A percentile compares a stretch with the other conserved stretches of the same genome.
Conservation (phyloP, 768 basidiomycete species). For the Lentinula edodes region DNA sequence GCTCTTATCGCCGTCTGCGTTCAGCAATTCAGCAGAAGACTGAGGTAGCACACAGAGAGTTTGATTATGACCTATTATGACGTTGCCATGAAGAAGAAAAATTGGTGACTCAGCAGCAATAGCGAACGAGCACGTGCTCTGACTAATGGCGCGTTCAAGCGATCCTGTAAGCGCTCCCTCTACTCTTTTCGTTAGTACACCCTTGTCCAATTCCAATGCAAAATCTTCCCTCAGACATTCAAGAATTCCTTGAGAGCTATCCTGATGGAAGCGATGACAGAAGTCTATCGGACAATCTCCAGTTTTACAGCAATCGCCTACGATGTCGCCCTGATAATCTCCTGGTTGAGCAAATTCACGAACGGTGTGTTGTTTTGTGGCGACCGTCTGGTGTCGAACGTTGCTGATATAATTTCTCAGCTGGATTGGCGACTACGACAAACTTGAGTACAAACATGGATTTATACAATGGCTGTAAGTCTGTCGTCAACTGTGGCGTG, state of each 20-base stretch:
- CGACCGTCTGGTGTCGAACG: background rate
- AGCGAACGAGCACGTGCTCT: background rate
- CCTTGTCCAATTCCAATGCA: slow-evolving; percentile 14
- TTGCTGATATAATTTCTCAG: slow-evolving; percentile 26
- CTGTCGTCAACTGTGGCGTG: background rate
- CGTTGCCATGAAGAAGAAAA: too few species aligned
- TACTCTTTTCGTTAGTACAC: too few species aligned
- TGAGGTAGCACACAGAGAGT: too few species aligned
- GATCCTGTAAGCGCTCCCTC: background rate
- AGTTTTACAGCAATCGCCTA: slow-evolving; percentile 55
- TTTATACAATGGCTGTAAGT: slow-evolving; percentile 80
- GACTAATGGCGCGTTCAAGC: background rate
- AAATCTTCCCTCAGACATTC: slow-evolving; percentile 50
- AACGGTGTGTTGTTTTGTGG: slow-evolving; percentile 30
- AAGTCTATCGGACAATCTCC: slow-evolving; percentile 38
- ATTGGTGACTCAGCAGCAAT: too few species aligned
- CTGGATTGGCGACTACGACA: slow-evolving; percentile 59
- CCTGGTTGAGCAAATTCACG: slow-evolving; percentile 58
- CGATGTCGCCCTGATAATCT: slow-evolving; percentile 59
- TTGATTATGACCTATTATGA: too few species aligned
- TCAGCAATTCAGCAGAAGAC: too few species aligned
- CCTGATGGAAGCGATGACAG: slow-evolving; percentile 36
- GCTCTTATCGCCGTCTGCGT: too few species aligned
- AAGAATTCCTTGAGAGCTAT: slow-evolving; percentile 53
- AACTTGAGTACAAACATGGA: slow-evolving; percentile 63